phyloP scores from a whole-genome alignment of 1,284 basidiomycete species.

The Malassezia sympodialis region DNA sequence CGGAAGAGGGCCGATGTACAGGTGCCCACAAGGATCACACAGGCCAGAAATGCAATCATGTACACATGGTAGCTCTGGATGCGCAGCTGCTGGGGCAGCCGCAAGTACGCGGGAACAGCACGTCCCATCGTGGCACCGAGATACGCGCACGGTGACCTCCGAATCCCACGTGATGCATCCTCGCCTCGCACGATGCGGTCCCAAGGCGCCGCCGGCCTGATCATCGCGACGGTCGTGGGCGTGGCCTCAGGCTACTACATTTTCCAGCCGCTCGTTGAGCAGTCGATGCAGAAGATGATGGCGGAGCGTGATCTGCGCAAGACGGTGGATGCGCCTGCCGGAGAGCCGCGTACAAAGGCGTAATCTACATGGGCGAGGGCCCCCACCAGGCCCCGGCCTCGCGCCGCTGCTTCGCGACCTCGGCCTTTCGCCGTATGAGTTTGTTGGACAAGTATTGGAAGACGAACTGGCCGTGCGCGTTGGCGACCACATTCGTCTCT shows the following conservation, averaged over 20 bases:
- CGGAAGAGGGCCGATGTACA: background rate
- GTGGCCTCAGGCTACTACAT: slow-evolving; percentile 16
- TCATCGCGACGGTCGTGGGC: slow-evolving; percentile 11
- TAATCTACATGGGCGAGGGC: slow-evolving; percentile 18
- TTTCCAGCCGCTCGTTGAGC: slow-evolving; percentile 12
- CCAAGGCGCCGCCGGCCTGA: background rate
- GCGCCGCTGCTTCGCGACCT: slow-evolving; percentile 25
- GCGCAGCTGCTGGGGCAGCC: background rate
- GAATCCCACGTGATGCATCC: background rate
- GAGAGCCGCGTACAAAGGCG: background rate
- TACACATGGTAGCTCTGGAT: slow-evolving; percentile 7
- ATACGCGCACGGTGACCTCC: background rate
- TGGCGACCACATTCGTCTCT: slow-evolving; percentile 22
- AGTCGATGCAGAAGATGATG: slow-evolving; percentile 1
- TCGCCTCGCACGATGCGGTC: background rate
- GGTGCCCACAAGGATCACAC: slow-evolving; percentile 3
- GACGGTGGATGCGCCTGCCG: background rate
- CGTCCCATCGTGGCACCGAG: background rate
- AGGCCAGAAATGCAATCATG: background rate
- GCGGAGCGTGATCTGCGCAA: background rate
- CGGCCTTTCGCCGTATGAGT: slow-evolving; percentile 35
- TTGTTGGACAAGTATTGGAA: slow-evolving; percentile 38
- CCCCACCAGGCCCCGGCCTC: slow-evolving; percentile 34
- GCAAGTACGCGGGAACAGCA: background rate
- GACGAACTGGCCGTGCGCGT: slow-evolving; percentile 24